These are phyloP conservation scores for Andrographis paniculata DNA, from an alignment of 305 asterid genomes.

Conservation along the genomic window DNA sequence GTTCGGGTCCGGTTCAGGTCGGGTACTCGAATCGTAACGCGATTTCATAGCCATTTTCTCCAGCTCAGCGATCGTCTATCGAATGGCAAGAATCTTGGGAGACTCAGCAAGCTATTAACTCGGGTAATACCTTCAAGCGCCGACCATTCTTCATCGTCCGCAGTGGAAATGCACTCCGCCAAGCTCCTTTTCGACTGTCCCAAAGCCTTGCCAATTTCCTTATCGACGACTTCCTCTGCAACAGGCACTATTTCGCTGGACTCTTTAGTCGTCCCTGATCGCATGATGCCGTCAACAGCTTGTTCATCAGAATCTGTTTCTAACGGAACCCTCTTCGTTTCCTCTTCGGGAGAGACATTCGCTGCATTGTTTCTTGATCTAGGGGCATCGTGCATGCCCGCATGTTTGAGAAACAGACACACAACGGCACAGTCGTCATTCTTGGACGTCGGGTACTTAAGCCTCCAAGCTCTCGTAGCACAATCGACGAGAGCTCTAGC, in stretches of 20 bases:
- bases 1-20: no score
- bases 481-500: constrained; percentile 92
- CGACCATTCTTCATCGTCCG: constrained; percentile 93
- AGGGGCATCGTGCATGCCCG: constrained; percentile 13
- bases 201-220: constrained; percentile 21
- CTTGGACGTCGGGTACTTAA: constrained; percentile 94
- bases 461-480: constrained; percentile 94
- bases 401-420: constrained; percentile 57
- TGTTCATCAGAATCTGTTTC: constrained; percentile 12
- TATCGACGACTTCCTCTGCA: constrained; percentile 39
- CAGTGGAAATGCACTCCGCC: constrained; percentile 79
- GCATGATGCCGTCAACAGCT: constrained; percentile 13
- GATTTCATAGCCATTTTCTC: constrained; percentile 76
- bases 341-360: constrained; percentile 22
- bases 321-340: constrained; percentile 12
- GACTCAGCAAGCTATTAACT: constrained; percentile 84
- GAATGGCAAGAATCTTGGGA: constrained; percentile 82
- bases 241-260: constrained; percentile 68
- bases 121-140: constrained; percentile 92
- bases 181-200: constrained; percentile 90
- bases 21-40: no score
- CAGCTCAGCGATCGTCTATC: constrained; percentile 65
- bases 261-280: constrained; percentile 21
- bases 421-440: constrained; percentile 27
- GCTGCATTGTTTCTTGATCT: constrained; percentile 20